These are phyloP conservation scores for Auricularia auricula-judae DNA, from an alignment of 768 basidiomycete species.

Conservation along the genomic window DNA sequence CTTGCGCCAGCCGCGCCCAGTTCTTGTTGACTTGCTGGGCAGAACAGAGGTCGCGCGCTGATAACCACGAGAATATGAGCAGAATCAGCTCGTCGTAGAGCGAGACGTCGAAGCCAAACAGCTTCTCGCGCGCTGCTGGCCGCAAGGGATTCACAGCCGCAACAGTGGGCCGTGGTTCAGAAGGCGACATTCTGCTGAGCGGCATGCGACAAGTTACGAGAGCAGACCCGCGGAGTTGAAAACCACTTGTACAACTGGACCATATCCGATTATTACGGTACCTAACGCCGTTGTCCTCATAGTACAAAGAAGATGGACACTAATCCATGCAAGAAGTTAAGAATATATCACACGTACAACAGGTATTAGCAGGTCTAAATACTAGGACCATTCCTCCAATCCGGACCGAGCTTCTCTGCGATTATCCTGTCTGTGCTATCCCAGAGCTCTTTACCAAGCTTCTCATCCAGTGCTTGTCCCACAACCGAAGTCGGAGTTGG, in stretches of 20 bases:
- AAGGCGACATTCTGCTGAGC: not conserved
- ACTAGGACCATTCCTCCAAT: not conserved
- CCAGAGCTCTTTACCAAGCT: slow-evolving; percentile 20
- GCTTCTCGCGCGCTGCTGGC: not conserved
- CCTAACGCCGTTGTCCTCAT: no score
- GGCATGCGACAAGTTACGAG: no score
- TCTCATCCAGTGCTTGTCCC: slow-evolving; percentile 11
- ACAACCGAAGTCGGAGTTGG: not conserved
- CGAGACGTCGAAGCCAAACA: slow-evolving; percentile 33
- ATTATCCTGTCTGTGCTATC: slow-evolving; percentile 17
- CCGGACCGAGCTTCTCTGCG: slow-evolving; percentile 8
- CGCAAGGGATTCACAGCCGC: not conserved
- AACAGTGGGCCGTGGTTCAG: not conserved
- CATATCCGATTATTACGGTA: no score
- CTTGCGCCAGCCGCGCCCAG: slow-evolving; percentile 55
- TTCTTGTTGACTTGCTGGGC: slow-evolving; percentile 51
- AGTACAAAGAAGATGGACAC: no score
- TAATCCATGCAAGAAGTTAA: no score
- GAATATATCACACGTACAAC: not conserved
- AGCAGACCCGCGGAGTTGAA: no score
- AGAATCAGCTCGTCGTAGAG: slow-evolving; percentile 71
- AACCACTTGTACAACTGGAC: no score
- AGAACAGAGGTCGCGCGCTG: slow-evolving; percentile 55
- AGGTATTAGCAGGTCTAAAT: not conserved
- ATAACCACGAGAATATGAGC: slow-evolving; percentile 60